Base-by-base conservation (phyloP, 2,329 filamentous ascomycete species). In the Xylaria sp. region DNA sequence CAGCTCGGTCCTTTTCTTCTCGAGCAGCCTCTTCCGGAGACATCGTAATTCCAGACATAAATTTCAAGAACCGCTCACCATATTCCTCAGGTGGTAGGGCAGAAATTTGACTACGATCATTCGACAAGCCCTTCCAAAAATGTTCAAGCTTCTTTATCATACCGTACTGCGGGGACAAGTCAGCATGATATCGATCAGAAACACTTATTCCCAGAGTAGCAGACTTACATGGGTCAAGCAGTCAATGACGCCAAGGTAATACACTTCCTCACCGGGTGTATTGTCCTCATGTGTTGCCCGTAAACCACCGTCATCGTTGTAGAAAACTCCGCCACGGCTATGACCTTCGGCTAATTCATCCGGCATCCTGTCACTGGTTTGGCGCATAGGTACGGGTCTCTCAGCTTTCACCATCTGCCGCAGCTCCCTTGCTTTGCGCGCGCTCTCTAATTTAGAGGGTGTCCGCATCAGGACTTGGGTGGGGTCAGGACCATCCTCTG, bases 231-330 rank as follows among this genome's bases (percentile, higher is more conserved):
- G 94, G 76, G 96, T 99, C 76, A 99, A 85, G 81, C 96, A 99
- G 82, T 99, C 96, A 80, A 99, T 99, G 76, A 99, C 97, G 44
- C 96, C 97, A 8, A 99, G 89, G 79, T 99, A 99, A 81, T 99
- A 99, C 51, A 99, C 94, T 81, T 97, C 94, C 64, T 98, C 93
- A 1, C 92, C 94, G 1, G 92, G 89, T 18, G 85, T 83, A 71
- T 97, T 92, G 80, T 97, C 90, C 80, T 98, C 94, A 78, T 98
- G 94, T 0, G 96, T 98, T 13, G 96, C 95, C 74, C 91, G 88
- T 81, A 98, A 94, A 2, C 96, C 96, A 58, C 96, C 96, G 78
- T 98, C 95, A 74, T 98, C 95, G 79, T 97, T 98, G 80, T 98
- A 99, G 73, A 95, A 90, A 73, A 94, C 92, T 62, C 89, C 88